Percentiles rank a stretch among this genome's conserved stretches.
phyloP scores from a whole-genome alignment of 192 early-diverging fungal genomes.

The Diversispora eburnea region DNA sequence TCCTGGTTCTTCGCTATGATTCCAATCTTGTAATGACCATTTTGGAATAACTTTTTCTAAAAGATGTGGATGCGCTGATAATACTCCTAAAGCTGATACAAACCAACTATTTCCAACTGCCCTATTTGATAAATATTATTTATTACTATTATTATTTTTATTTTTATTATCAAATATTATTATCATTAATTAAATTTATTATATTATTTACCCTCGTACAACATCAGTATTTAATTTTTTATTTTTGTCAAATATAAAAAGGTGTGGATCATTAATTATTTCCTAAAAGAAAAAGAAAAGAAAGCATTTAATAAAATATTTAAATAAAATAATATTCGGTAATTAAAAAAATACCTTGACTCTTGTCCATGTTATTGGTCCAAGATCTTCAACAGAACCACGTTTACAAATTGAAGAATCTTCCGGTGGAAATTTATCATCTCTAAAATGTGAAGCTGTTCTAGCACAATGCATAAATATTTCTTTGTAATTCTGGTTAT shows the following conservation, averaged over 20 bases:
- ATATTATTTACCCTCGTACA: constrained; percentile 3
- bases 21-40: constrained; percentile 28
- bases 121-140: background rate
- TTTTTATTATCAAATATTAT: background rate
- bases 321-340: background rate
- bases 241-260: constrained; percentile 13
- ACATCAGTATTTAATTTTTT: constrained; percentile 7
- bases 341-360: constrained; percentile 19
- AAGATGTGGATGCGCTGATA: constrained; percentile 21
- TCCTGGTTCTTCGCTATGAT: constrained; percentile 25
- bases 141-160: background rate
- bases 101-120: constrained; percentile 32
- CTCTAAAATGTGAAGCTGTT: constrained; percentile 11
- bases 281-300: constrained; percentile 14
- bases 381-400: background rate
- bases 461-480: constrained; percentile 16
- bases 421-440: constrained; percentile 16
- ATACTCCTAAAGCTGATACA: constrained; percentile 27
- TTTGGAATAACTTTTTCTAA: constrained; percentile 27
- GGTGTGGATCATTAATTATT: background rate
- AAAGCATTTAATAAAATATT: background rate
- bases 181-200: background rate
- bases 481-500: constrained; percentile 27
- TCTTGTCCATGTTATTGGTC: constrained; percentile 20
- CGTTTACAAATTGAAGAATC: constrained; percentile 27